Evolutionary conservation across 2,329 filamentous ascomycete species (phyloP), one percentile per base, ranked within the genome.

Genomic region (Phaeosphaeria sp.): DNA sequence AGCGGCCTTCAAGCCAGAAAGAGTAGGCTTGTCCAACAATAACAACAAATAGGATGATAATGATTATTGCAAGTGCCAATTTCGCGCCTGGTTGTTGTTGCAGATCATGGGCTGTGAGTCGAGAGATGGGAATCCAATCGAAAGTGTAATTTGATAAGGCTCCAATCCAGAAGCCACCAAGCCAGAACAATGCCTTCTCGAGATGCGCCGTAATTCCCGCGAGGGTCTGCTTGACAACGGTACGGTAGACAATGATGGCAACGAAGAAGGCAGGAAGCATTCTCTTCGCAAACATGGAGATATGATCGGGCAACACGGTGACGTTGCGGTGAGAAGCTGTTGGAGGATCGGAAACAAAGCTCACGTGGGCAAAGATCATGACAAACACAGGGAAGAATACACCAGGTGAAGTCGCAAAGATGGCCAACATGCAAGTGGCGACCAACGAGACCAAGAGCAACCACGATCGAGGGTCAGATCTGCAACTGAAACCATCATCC

Each of bases 61-160:
- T 80, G 59, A 98, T 91, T 51, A 91, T 82, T 24, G 90, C 86
- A 48, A 98, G 80, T 1, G 95, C 93, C 1, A 91, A 82, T 60
- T 91, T 90, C 0, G 94, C 95, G 4, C 94, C 94, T 0, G 95
- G 94, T 73, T 98, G 93, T 70, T 93, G 90, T 43, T 89, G 80
- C 30, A 99, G 85, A 71, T 99, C 95, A 73, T 95, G 92, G 0
- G 89, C 87, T 9, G 91, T 97, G 17, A 99, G 84, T 4, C 95
- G 89, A 74, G 92, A 88, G 65, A 99, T 95, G 0, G 95, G 95
- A 58, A 98, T 97, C 80, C 91, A 90, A 62, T 92, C 90, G 68
- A 98, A 91, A 0, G 95, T 97, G 77, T 97, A 95, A 75, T 98
- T 98, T 66, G 93, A 93, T 61, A 98, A 79, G 1, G 92, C 89